Percentiles rank a stretch among this genome's conserved stretches.
Conservation (phyloP, 306 rosid genomes). For the barrel medic (Medicago truncatula) region DNA sequence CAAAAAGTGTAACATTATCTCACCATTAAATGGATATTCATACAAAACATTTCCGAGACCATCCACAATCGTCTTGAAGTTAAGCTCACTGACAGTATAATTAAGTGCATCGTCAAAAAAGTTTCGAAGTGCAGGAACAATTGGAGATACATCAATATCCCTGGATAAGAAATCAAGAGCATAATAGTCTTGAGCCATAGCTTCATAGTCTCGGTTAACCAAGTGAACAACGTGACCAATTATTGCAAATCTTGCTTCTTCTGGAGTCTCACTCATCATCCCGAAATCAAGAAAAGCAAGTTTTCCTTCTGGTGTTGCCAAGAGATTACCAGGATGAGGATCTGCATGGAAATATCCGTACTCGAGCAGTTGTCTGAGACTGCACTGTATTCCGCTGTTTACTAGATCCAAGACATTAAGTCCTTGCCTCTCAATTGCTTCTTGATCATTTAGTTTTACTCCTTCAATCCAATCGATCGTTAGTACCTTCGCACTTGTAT, state of each 20-base stretch:
- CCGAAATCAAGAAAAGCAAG: constrained; percentile 98
- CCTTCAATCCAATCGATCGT: constrained; percentile 98
- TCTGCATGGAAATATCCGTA: constrained; percentile 98
- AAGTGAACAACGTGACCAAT: constrained; percentile 97
- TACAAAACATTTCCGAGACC: constrained; percentile 93
- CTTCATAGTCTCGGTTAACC: constrained; percentile 97
- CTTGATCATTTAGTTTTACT: constrained; percentile 89
- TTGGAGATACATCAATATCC: constrained; percentile 87
- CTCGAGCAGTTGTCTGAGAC: constrained; percentile 93
- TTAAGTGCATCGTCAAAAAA: constrained; percentile 91
- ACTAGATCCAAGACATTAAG: constrained; percentile 84
- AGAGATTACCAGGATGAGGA: constrained; percentile 99
- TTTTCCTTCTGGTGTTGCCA: constrained; percentile 95
- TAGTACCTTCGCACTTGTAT: constrained; percentile 82
- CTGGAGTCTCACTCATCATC: constrained; percentile 99
- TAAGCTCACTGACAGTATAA: constrained; percentile 89
- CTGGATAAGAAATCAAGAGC: constrained; percentile 82
- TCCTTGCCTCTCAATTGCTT: constrained; percentile 90
- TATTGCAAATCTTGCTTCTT: constrained; percentile 86
- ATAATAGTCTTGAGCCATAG: constrained; percentile 97
- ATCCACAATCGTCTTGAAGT: constrained; percentile 92
- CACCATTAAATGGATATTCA: constrained; percentile 92
- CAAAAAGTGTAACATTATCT: constrained; percentile 46
- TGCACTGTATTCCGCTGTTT: constrained; percentile 88
- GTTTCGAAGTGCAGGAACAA: constrained; percentile 82